Evolutionary conservation across 1,284 basidiomycete species (phyloP).

Genomic region (Lentinula novae-zelandiae): DNA sequence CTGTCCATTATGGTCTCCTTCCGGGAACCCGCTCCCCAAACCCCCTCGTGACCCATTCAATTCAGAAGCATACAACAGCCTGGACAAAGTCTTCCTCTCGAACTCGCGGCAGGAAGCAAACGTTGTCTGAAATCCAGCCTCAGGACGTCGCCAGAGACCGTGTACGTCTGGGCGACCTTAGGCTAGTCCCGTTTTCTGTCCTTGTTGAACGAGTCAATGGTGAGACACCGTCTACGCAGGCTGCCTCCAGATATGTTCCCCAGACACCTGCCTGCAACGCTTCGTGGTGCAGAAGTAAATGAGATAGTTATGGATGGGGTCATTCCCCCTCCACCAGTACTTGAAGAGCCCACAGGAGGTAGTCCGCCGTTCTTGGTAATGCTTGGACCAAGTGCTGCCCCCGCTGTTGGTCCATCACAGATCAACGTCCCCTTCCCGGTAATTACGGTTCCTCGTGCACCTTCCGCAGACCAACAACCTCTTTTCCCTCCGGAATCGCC

Average conservation of each 20-base stretch:
- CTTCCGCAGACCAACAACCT: slow-evolving; percentile 1
- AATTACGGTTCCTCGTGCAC: slow-evolving; percentile 7
- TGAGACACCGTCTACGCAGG: background rate
- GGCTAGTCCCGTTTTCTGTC: slow-evolving; percentile 11
- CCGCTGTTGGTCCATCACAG: background rate
- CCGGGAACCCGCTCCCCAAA: slow-evolving; percentile 44
- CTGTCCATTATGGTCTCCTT: background rate
- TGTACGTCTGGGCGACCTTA: background rate
- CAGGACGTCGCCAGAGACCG: background rate
- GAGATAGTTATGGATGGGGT: background rate
- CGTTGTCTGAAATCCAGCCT: slow-evolving; percentile 17
- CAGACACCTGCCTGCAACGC: background rate
- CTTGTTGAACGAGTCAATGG: background rate
- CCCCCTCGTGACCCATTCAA: slow-evolving; percentile 49
- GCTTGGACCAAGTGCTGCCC: background rate
- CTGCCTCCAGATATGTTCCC: background rate
- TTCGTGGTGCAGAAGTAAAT: background rate
- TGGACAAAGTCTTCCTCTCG: slow-evolving; percentile 8
- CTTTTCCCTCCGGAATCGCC: slow-evolving; percentile 4
- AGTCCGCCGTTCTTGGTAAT: background rate
- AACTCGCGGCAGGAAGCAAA: slow-evolving; percentile 13
- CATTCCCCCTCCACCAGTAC: background rate
- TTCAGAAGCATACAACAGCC: slow-evolving; percentile 34
- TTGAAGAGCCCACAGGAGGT: background rate
- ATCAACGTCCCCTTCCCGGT: slow-evolving; percentile 2